These are phyloP conservation scores for Magnusiomyces magnusii DNA, from an alignment of 1,139 yeast species.

Conservation along the genomic window DNA sequence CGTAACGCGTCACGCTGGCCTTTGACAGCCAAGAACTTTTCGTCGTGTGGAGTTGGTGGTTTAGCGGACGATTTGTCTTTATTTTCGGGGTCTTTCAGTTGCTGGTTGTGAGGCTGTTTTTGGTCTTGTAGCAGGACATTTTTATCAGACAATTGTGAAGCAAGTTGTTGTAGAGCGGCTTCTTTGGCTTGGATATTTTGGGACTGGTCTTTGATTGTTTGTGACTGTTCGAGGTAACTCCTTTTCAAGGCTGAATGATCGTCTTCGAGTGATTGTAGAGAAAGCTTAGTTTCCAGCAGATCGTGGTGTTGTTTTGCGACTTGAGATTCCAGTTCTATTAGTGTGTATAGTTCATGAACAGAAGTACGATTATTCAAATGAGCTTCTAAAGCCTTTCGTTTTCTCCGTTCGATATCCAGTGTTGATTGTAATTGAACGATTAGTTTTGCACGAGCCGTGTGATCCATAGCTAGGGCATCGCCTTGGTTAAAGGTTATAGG, in stretches of 20 bases:
- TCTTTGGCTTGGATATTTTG: background rate
- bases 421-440: constrained; percentile 26
- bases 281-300: background rate
- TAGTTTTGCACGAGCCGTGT: constrained; percentile 21
- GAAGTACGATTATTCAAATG: background rate
- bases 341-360: background rate
- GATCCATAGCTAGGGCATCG: constrained; percentile 6
- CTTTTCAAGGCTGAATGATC: background rate
- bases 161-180: background rate
- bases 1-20: constrained; percentile 40
- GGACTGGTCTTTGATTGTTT: background rate
- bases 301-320: background rate
- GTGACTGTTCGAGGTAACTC: background rate
- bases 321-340: background rate
- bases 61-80: background rate
- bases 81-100: constrained; percentile 6
- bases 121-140: background rate
- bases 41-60: constrained; percentile 1
- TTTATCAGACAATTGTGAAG: background rate
- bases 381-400: constrained; percentile 27
- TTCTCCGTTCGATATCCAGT: constrained; percentile 32
- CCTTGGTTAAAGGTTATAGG: background rate
- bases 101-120: too few relatives aligned
- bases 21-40: constrained; percentile 31
- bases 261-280: background rate